Evolutionary conservation across 768 basidiomycete species (phyloP), one percentile per base, ranked within the genome.

Genomic region (Podaxis sp.): DNA sequence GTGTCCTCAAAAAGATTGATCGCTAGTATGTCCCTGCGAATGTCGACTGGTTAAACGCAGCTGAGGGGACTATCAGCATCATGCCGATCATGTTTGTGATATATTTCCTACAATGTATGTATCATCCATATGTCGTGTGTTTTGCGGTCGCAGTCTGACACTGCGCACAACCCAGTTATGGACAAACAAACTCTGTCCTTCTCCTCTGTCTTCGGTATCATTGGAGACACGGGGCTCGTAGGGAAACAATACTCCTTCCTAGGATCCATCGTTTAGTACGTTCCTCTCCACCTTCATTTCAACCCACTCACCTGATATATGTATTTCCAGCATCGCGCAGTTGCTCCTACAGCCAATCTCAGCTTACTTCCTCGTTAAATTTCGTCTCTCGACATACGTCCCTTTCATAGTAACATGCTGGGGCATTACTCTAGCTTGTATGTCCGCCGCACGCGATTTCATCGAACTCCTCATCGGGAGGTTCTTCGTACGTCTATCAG

Each of bases 141-240:
- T 32, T 11, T 11, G 1, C 42, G 6, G 25, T 13, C 5, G 18
- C 57, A 14, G 59, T 1, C 4, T 18, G 28, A 28, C 21, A 21
- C 32, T 7, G 0, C 32, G 32, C 44, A 25, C 44, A 32, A 36
- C 32, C 3, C 53, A 73, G 72, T 64, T 38, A 69, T 74, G 71
- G 74, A 75, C 63, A 75, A 75, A 54, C 71, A 73, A 57, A 69
- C 71, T 6, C 68, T 75, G 1, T 59, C 73, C 1, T 66, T 74
- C 50, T 66, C 72, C 7, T 75, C 74, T 9, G 73, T 75, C 25
- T 75, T 74, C 53, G 73, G 74, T 1, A 68, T 75, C 23, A 63
- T 68, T 50, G 55, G 54, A 14, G 71, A 74, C 37, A 63, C 73
- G 1, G 61, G 69, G 18, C 70, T 75, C 3, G 63, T 66, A 23